Conservation (phyloP, 202 grass and related monocot species). For the Elaeis oleifera region DNA sequence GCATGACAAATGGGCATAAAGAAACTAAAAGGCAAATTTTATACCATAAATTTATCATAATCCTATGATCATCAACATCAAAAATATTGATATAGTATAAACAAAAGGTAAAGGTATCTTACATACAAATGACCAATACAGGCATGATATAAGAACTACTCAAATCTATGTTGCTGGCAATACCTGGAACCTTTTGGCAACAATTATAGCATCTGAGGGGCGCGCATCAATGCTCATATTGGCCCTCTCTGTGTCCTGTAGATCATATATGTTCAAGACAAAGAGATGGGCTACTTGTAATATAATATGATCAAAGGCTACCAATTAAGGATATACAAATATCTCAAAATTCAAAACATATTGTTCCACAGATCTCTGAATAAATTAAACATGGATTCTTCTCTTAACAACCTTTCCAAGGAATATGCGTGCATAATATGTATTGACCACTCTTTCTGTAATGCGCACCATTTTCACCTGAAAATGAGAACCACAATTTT, state of each 20-base stretch:
- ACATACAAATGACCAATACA: too few species aligned
- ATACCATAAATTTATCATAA: too few species aligned
- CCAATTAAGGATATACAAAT: too few species aligned
- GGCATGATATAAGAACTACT: too few species aligned
- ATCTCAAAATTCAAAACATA: too few species aligned
- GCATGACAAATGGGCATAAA: too few species aligned
- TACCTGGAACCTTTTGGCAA: slow-evolving; percentile 5
- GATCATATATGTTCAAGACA: background rate
- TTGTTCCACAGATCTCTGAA: background rate
- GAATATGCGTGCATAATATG: slow-evolving; percentile 5
- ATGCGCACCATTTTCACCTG: slow-evolving; percentile 11
- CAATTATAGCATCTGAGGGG: slow-evolving; percentile 8
- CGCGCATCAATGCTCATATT: slow-evolving; percentile 2
- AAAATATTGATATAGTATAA: too few species aligned
- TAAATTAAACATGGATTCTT: slow-evolving; percentile 1
- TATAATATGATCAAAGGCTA: too few species aligned
- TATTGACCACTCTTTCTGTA: slow-evolving; percentile 5
- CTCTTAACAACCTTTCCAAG: slow-evolving; percentile 5
- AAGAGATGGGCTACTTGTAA: too few species aligned
- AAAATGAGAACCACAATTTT: background rate
- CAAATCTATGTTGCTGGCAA: background rate
- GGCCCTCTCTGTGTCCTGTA: background rate
- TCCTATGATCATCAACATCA: too few species aligned
- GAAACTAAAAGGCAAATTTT: too few species aligned
- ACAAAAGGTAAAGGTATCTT: too few species aligned